Evolutionary conservation across 2,329 filamentous ascomycete genomes (phyloP).

Genomic region (Aureobasidium pullulans): DNA sequence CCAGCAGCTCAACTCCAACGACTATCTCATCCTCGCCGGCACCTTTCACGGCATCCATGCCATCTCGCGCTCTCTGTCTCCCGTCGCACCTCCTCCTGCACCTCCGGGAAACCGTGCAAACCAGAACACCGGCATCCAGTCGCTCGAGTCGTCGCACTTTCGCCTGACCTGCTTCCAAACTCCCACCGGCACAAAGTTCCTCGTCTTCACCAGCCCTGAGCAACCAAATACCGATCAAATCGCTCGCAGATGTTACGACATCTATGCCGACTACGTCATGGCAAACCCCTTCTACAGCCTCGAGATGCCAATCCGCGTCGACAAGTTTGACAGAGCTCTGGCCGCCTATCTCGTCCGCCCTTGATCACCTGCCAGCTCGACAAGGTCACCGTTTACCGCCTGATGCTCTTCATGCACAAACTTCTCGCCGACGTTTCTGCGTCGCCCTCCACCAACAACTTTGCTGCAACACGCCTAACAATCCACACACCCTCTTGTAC

Average conservation of each 20-base stretch:
- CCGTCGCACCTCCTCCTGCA: constrained; percentile 30
- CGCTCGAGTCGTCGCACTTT: constrained; percentile 90
- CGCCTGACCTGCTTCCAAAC: constrained; percentile 94
- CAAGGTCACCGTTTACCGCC: neutral
- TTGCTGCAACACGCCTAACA: neutral
- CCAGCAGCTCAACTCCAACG: constrained; percentile 85
- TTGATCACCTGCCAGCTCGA: constrained; percentile 13
- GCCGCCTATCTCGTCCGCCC: constrained; percentile 28
- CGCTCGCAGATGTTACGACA: constrained; percentile 79
- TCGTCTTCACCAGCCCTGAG: constrained; percentile 86
- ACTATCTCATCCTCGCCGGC: constrained; percentile 91
- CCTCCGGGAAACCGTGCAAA: constrained; percentile 28
- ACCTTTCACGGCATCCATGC: constrained; percentile 84
- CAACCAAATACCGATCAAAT: constrained; percentile 82
- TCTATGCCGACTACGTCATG: constrained; percentile 97
- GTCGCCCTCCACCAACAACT: neutral
- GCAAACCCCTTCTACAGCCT: constrained; percentile 98
- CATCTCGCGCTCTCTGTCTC: constrained; percentile 49
- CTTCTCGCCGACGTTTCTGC: neutral
- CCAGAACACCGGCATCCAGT: constrained; percentile 70
- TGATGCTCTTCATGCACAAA: neutral
- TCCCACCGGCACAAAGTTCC: constrained; percentile 87
- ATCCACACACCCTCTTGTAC: neutral
- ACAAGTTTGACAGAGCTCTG: constrained; percentile 75
- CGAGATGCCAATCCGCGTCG: constrained; percentile 94